Conservation (phyloP, 768 basidiomycete species). For the Tylopilus subfusipes region DNA sequence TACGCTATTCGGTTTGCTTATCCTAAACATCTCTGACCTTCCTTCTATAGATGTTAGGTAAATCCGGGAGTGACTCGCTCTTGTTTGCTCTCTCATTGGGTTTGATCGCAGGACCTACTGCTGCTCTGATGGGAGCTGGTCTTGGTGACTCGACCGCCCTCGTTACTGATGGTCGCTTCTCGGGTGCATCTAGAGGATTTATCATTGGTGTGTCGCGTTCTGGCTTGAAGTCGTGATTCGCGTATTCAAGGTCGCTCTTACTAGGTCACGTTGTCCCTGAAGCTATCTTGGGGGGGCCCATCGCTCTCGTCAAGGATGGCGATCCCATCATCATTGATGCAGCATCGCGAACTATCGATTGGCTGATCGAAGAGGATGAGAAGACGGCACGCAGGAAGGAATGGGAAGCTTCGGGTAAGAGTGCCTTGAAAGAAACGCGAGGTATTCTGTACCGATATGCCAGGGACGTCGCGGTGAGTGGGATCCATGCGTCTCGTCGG, state of each 20-base stretch:
- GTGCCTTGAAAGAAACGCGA: conserved; percentile 61
- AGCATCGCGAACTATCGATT: conserved; percentile 59
- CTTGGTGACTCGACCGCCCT: conserved; percentile 73
- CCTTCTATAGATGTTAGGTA: conserved; percentile 43
- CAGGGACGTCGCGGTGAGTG: conserved; percentile 77
- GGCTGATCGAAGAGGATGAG: conserved; percentile 69
- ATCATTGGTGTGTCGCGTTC: conserved; percentile 44
- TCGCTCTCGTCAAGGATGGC: conserved; percentile 82
- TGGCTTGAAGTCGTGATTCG: conserved; percentile 18
- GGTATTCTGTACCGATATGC: conserved; percentile 81
- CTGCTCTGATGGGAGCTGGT: conserved; percentile 81
- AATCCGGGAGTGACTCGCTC: neutral
- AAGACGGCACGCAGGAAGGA: conserved; percentile 54
- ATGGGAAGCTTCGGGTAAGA: conserved; percentile 69
- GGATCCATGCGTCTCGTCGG: conserved; percentile 1
- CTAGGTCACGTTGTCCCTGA: conserved; percentile 60
- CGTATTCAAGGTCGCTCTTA: conserved; percentile 34
- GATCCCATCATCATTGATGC: conserved; percentile 76
- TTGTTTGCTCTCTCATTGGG: conserved; percentile 1
- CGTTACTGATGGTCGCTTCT: conserved; percentile 88
- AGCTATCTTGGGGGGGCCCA: conserved; percentile 80
- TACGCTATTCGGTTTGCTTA: conserved; percentile 19
- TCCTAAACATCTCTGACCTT: neutral
- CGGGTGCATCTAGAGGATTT: conserved; percentile 72
- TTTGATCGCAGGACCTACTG: conserved; percentile 59